A percentile compares a stretch with the other conserved stretches of the same genome.
Conservation (phyloP, 345 rosid genomes). For the Populus alba region DNA sequence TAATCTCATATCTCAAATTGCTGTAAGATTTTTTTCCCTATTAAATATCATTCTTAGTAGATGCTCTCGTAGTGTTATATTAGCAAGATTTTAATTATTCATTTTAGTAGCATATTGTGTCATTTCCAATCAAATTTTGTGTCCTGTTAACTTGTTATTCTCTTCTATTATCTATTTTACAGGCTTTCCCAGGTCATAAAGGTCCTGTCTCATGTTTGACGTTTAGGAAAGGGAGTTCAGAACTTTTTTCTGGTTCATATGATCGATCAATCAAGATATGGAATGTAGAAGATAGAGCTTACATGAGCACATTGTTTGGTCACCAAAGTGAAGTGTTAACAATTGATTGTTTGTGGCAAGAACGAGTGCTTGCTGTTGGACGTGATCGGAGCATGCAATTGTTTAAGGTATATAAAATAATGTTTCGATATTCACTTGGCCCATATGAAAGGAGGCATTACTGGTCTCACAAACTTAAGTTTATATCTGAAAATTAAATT, state of each 20-base stretch:
- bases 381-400: constrained; percentile 88
- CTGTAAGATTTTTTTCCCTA: no score
- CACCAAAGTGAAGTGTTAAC: constrained; percentile 78
- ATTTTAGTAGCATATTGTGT: neutral
- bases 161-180: constrained; percentile 25
- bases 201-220: constrained; percentile 77
- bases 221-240: constrained; percentile 81
- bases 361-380: constrained; percentile 71
- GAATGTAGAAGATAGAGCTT: constrained; percentile 89
- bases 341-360: constrained; percentile 73
- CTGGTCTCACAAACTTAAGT: neutral
- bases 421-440: neutral
- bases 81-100: neutral
- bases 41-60: neutral
- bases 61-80: no score
- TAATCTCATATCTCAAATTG: no score
- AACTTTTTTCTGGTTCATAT: constrained; percentile 96
- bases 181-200: constrained; percentile 96
- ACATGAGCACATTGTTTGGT: constrained; percentile 69
- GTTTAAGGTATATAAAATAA: constrained; percentile 40
- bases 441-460: neutral
- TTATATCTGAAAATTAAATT: neutral
- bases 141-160: constrained; percentile 5
- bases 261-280: constrained; percentile 90
- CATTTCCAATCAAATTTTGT: neutral